Conservation (phyloP, 78 protist genomes). For the Chrysochromulina tobinii region DNA sequence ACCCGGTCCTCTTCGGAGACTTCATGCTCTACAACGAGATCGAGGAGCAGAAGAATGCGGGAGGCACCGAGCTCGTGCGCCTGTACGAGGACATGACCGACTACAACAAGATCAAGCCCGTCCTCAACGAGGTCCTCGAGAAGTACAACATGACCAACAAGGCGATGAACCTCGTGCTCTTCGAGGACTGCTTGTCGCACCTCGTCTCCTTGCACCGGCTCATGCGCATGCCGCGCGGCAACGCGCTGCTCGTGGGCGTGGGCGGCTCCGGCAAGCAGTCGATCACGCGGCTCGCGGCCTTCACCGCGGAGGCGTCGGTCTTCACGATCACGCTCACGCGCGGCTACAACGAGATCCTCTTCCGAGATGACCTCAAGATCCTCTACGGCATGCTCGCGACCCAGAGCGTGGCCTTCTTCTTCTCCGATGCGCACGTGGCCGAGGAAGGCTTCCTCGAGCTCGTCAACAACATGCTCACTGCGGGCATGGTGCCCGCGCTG, state of each 20-base stretch:
- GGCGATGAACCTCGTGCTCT: slow-evolving; percentile 80
- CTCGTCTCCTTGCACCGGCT: slow-evolving; percentile 77
- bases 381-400: slow-evolving; percentile 54
- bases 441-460: slow-evolving; percentile 79
- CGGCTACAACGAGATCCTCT: slow-evolving; percentile 70
- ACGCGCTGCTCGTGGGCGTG: slow-evolving; percentile 88
- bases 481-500: slow-evolving; percentile 87
- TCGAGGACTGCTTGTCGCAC: slow-evolving; percentile 81
- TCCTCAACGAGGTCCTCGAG: slow-evolving; percentile 63
- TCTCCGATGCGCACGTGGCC: slow-evolving; percentile 83
- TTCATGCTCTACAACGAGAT: slow-evolving; percentile 28
- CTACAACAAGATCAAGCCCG: slow-evolving; percentile 27
- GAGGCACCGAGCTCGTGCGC: slow-evolving; percentile 8
- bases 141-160: slow-evolving; percentile 56
- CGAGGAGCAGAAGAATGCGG: slow-evolving; percentile 7
- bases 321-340: slow-evolving; percentile 81
- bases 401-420: slow-evolving; percentile 68
- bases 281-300: slow-evolving; percentile 78
- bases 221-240: slow-evolving; percentile 73
- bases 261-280: slow-evolving; percentile 88
- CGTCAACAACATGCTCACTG: slow-evolving; percentile 85
- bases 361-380: slow-evolving; percentile 77
- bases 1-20: slow-evolving; percentile 76
- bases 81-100: slow-evolving; percentile 68
- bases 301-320: slow-evolving; percentile 62